phyloP scores from a whole-genome alignment of 345 rosid species.

The Eucalyptus cloeziana region DNA sequence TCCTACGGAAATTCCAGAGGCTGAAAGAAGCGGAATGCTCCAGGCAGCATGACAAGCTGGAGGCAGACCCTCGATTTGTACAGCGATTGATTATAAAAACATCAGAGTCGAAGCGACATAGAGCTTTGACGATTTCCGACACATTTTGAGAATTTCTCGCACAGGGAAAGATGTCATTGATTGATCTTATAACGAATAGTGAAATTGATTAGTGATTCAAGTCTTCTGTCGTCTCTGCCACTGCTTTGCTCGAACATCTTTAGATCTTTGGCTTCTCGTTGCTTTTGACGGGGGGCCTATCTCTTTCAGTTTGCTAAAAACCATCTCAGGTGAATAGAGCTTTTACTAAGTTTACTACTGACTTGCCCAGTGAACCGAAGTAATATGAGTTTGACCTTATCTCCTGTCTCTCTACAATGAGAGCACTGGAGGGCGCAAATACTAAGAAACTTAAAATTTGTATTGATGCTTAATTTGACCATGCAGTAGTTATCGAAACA shows the following conservation, averaged over 20 bases:
- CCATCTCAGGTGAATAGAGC: neutral
- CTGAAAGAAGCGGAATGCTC: conserved; percentile 26
- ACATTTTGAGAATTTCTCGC: neutral
- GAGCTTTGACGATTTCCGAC: neutral
- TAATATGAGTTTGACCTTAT: neutral
- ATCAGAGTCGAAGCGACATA: neutral
- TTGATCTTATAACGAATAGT: neutral
- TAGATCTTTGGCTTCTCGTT: neutral
- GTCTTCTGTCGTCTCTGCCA: neutral
- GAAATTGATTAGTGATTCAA: neutral
- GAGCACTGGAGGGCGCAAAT: neutral
- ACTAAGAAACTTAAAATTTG: neutral
- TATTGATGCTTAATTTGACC: neutral
- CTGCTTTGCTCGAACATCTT: neutral
- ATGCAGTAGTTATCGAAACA: neutral
- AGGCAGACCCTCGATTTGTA: neutral
- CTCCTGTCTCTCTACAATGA: neutral
- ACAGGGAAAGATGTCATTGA: neutral
- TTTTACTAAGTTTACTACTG: neutral
- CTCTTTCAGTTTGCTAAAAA: neutral
- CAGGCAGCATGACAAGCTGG: conserved; percentile 34
- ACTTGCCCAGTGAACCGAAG: neutral
- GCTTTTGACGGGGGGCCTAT: neutral
- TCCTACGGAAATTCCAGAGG: conserved; percentile 2
- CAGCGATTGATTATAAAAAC: neutral